A percentile compares a stretch with the other conserved stretches of the same genome.
Conservation (phyloP, 805 yeast species). For the Lipomyces sp. region DNA sequence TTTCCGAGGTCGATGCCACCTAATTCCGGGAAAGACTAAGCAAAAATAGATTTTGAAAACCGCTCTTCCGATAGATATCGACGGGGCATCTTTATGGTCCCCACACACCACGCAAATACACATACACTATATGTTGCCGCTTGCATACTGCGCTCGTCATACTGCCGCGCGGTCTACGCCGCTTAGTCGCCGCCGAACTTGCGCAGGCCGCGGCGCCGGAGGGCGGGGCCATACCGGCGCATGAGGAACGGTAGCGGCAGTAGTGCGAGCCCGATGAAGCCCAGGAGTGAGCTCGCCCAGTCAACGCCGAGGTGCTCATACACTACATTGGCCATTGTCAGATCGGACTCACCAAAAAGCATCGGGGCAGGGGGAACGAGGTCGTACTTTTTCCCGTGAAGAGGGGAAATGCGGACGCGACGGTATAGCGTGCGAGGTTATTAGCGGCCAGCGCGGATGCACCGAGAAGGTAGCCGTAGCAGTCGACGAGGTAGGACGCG, state of each 20-base stretch:
- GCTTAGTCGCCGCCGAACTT: too few species aligned
- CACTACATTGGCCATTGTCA: conserved; percentile 46
- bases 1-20: too few species aligned
- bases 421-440: conserved; percentile 66
- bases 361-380: conserved; percentile 28
- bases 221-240: conserved; percentile 15
- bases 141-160: too few species aligned
- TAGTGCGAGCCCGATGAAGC: conserved; percentile 54
- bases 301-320: conserved; percentile 62
- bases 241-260: conserved; percentile 56
- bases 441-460: conserved; percentile 89
- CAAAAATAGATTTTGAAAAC: too few species aligned
- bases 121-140: too few species aligned
- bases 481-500: conserved; percentile 62
- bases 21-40: too few species aligned
- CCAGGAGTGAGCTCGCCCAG: conserved; percentile 74
- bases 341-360: conserved; percentile 35
- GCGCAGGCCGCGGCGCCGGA: conserved; percentile 2
- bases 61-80: too few species aligned
- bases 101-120: too few species aligned
- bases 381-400: conserved; percentile 67
- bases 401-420: conserved; percentile 78
- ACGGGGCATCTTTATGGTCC: too few species aligned
- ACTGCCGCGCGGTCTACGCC: too few species aligned
- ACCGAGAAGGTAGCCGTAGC: conserved; percentile 69